Evolutionary conservation across 345 rosid genomes (phyloP), one percentile per base, ranked within the genome.

Genomic region (Hirschfeldia incana): DNA sequence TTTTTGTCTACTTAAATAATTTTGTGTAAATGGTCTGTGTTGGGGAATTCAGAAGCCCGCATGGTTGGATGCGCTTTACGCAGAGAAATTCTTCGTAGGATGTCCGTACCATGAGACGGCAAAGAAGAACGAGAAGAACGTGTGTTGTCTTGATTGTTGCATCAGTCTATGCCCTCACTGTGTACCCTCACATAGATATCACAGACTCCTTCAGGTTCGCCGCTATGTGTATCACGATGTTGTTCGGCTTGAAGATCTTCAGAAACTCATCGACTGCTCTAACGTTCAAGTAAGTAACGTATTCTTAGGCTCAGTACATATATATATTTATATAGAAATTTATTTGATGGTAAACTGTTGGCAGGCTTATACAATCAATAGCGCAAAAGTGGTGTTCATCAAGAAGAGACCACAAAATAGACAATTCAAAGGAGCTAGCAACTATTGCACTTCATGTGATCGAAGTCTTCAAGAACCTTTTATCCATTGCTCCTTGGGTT

Each of bases 181-280:
- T 67, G 85, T 95, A 3, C 89, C 97, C 1, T 86, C 91, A 8
- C 99, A 95, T 80, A 91, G 94, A 70, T 89, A 82, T 75, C 98
- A 95, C 39, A 79, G 97, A 16, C 97, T 95, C 57, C 99, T 95
- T 75, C 99, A 95, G 71, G 85, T 94, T 76, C 97, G 98, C 5
- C 97, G 98, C 4, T 95, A 95, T 60, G 98, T 95, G 7, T 95
- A 95, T 78, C 99, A 93, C 26, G 99, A 95, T 8, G 99, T 95
- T 70, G 99, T 95, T 70, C 75, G 99, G 78, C 81, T 95, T 76
- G 98, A 95, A 76, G 99, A 95, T 85, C 92, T 95, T 26, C 84
- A 90, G 69, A 95, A 86, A 81, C 96, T 95, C 44, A 85, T 95
- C 6, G 99, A 95, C 82, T 93, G 99, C 89, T 85, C 99, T 8